phyloP scores from a whole-genome alignment of 805 yeast species.

The Jamesozyma jinghongensis region DNA sequence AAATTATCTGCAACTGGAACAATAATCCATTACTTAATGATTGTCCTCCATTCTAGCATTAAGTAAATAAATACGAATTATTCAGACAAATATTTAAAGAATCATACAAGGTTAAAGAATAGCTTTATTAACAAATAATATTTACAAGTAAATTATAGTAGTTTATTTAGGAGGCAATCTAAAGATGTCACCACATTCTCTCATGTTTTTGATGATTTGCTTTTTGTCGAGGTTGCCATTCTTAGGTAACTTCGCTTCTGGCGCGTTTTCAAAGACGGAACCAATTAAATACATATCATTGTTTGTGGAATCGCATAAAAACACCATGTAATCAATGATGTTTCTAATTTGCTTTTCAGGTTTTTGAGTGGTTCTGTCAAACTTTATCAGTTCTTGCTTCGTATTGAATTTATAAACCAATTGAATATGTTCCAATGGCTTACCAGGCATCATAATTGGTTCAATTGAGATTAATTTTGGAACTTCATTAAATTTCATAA shows the following conservation, averaged over 20 bases:
- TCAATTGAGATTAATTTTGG: slow-evolving; percentile 71
- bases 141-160: neutral
- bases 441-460: slow-evolving; percentile 51
- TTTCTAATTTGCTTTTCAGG: slow-evolving; percentile 42
- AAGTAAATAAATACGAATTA: no score
- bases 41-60: no score
- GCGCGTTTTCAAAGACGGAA: slow-evolving; percentile 52
- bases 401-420: slow-evolving; percentile 56
- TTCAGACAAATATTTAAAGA: no score
- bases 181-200: slow-evolving; percentile 25
- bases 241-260: slow-evolving; percentile 32
- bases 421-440: slow-evolving; percentile 48
- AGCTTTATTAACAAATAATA: neutral
- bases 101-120: no score
- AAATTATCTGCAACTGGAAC: no score
- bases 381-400: slow-evolving; percentile 45
- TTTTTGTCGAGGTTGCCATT: slow-evolving; percentile 18
- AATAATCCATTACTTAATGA: no score
- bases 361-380: slow-evolving; percentile 37
- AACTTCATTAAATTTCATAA: slow-evolving; percentile 54
- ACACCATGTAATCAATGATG: slow-evolving; percentile 52
- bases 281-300: slow-evolving; percentile 54
- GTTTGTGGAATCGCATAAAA: slow-evolving; percentile 51
- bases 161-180: slow-evolving; percentile 10
- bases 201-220: slow-evolving; percentile 25